Evolutionary conservation across 2,329 filamentous ascomycete species (phyloP).

Genomic region (Sphaerulina musiva): DNA sequence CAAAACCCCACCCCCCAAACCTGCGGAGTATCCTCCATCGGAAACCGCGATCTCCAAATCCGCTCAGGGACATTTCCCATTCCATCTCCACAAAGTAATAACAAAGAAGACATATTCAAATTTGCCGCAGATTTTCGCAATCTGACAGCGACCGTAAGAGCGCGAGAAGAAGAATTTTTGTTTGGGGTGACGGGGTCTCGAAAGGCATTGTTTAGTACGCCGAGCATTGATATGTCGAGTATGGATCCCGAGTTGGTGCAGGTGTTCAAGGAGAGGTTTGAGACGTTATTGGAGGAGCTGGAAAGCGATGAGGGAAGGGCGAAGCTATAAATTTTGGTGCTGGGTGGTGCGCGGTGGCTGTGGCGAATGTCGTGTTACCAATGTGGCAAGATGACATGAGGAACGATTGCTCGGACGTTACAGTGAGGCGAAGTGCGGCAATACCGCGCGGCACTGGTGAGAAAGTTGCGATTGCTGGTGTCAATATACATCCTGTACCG

Average conservation of each 20-base stretch:
- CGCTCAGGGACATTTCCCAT: conserved; percentile 9
- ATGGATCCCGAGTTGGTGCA: conserved; percentile 27
- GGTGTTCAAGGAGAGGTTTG: conserved; percentile 25
- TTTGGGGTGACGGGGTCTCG: conserved; percentile 37
- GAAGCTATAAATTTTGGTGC: conserved; percentile 2
- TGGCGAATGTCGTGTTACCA: background rate
- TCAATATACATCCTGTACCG: too few relatives aligned
- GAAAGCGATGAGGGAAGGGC: conserved; percentile 2
- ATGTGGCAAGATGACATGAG: too few relatives aligned
- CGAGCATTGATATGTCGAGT: conserved; percentile 33
- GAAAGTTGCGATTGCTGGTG: too few relatives aligned
- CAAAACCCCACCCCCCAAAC: conserved; percentile 35
- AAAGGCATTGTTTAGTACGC: conserved; percentile 35
- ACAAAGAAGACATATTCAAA: too few relatives aligned
- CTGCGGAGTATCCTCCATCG: conserved; percentile 42
- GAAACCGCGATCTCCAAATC: conserved; percentile 34
- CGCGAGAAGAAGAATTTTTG: conserved; percentile 43
- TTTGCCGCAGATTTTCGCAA: conserved; percentile 37
- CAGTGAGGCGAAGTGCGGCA: too few relatives aligned
- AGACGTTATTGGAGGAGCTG: conserved; percentile 23
- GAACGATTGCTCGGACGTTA: too few relatives aligned
- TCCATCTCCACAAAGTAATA: too few relatives aligned
- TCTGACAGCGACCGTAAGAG: conserved; percentile 37
- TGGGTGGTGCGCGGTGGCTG: background rate
- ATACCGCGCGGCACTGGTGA: too few relatives aligned